Conservation (phyloP, 2,329 filamentous ascomycete species). For the Trichophaea hybrida region DNA sequence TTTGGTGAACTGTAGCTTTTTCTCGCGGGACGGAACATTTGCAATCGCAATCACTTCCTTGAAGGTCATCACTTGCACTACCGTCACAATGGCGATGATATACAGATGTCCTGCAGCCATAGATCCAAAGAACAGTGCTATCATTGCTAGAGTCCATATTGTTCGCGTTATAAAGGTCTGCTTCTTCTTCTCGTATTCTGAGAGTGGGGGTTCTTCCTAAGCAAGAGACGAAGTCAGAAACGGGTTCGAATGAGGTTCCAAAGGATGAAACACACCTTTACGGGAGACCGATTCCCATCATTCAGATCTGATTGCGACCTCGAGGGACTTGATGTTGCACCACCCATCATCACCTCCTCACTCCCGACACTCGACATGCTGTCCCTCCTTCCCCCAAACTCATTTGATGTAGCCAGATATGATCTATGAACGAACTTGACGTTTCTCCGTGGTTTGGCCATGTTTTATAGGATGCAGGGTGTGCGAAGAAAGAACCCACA, state of each 20-base stretch:
- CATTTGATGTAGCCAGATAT: constrained; percentile 14
- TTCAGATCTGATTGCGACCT: not conserved
- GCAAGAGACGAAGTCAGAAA: not conserved
- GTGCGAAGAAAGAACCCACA: not conserved
- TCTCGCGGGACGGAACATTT: constrained; percentile 80
- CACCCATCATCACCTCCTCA: not conserved
- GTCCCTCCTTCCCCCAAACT: constrained; percentile 16
- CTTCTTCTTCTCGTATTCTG: constrained; percentile 95
- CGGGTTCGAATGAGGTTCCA: not conserved
- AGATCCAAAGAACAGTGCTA: constrained; percentile 74
- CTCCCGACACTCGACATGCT: constrained; percentile 21
- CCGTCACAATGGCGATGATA: constrained; percentile 83
- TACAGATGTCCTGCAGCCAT: constrained; percentile 97
- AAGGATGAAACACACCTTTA: not conserved
- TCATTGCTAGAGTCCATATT: constrained; percentile 98
- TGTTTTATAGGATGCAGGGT: not conserved
- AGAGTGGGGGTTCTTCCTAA: constrained; percentile 11
- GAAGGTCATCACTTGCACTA: constrained; percentile 91
- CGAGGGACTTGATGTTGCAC: not conserved
- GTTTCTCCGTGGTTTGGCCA: constrained; percentile 17
- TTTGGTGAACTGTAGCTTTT: constrained; percentile 85
- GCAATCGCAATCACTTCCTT: constrained; percentile 98
- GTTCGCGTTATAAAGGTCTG: constrained; percentile 92
- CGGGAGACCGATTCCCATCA: not conserved
- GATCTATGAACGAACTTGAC: constrained; percentile 22